Evolutionary conservation across 768 basidiomycete genomes (phyloP).

Genomic region (Lactifluus subvellereus): DNA sequence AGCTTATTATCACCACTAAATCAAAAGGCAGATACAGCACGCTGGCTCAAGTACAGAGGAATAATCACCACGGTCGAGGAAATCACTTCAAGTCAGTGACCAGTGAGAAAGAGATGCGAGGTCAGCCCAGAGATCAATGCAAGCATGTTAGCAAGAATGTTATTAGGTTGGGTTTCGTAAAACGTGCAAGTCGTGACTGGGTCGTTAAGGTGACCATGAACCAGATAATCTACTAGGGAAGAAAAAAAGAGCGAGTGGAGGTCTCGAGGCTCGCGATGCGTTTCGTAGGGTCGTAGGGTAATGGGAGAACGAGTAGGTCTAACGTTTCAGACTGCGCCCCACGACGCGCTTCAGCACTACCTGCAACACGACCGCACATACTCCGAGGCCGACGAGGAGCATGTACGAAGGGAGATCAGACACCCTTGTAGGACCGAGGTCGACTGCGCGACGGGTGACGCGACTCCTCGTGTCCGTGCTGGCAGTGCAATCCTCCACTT

Average conservation of each 20-base stretch:
- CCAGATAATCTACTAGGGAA: too few species aligned
- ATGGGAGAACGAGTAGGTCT: background rate
- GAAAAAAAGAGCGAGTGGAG: too few species aligned
- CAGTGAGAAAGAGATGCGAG: too few species aligned
- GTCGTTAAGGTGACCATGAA: background rate
- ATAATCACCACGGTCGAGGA: too few species aligned
- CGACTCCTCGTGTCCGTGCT: background rate
- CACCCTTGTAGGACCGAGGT: slow-evolving; percentile 24
- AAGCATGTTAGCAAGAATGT: too few species aligned
- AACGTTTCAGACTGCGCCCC: slow-evolving; percentile 19
- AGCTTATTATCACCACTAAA: too few species aligned
- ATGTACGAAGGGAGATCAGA: slow-evolving; percentile 40
- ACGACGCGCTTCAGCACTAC: slow-evolving; percentile 34
- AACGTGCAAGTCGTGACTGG: background rate
- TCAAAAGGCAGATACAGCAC: too few species aligned
- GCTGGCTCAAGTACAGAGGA: too few species aligned
- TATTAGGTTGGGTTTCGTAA: too few species aligned
- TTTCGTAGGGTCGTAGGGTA: background rate
- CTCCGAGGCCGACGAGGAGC: slow-evolving; percentile 40
- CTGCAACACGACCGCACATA: slow-evolving; percentile 41
- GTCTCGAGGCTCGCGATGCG: too few species aligned
- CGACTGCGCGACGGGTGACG: background rate
- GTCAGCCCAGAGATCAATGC: too few species aligned
- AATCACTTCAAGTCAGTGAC: too few species aligned
- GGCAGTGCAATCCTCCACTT: background rate